These are phyloP conservation scores for Metarhizium humberi DNA, from an alignment of 2,329 filamentous ascomycete species.

Conservation along the genomic window DNA sequence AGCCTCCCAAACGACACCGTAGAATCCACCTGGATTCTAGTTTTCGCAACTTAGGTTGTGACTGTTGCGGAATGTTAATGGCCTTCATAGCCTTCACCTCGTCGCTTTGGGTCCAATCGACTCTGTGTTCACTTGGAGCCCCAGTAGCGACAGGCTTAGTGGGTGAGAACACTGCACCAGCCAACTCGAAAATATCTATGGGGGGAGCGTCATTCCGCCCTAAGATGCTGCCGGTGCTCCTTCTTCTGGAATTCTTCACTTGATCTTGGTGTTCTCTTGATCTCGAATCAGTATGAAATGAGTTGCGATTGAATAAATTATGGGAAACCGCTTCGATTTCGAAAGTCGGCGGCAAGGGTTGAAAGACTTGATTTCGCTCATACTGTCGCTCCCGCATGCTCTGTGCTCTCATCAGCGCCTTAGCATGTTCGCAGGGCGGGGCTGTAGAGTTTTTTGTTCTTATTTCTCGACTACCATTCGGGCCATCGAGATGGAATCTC, in stretches of 20 bases:
- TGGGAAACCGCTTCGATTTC: conserved; percentile 19
- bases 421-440: conserved; percentile 25
- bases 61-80: not conserved
- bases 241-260: conserved; percentile 18
- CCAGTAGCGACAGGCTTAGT: conserved; percentile 2
- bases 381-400: conserved; percentile 27
- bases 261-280: conserved; percentile 6
- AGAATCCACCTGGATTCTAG: conserved; percentile 42
- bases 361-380: conserved; percentile 33
- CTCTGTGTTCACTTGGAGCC: conserved; percentile 27
- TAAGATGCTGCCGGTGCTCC: conserved; percentile 28
- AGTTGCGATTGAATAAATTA: conserved; percentile 16
- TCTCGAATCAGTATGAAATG: conserved; percentile 19
- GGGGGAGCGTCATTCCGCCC: conserved; percentile 9
- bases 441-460: conserved; percentile 17
- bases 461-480: conserved; percentile 11
- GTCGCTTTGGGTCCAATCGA: conserved; percentile 52
- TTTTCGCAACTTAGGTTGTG: conserved; percentile 27
- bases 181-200: conserved; percentile 1
- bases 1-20: conserved; percentile 28
- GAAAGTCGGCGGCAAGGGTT: conserved; percentile 25
- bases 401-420: conserved; percentile 27
- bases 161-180: conserved; percentile 1
- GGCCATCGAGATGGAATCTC: conserved; percentile 28
- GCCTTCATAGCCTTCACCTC: conserved; percentile 20